Percentiles rank a stretch among this genome's conserved stretches.
Evolutionary conservation across 257 asterid genomes (phyloP).

Genomic region (Solanum habrochaites): DNA sequence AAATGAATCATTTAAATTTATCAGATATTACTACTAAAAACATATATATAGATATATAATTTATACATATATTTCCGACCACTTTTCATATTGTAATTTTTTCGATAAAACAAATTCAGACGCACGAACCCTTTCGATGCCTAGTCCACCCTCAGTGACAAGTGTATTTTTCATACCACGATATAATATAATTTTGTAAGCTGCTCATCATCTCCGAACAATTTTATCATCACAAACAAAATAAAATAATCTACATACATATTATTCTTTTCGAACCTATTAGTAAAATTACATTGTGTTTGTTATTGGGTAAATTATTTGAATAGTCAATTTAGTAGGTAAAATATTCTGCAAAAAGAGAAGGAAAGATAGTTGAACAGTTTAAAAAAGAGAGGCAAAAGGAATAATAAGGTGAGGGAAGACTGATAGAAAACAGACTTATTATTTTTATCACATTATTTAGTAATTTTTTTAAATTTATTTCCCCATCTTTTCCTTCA

Average conservation of each 20-base stretch:
- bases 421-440: slow-evolving; percentile 4
- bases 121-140: not conserved
- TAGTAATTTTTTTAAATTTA: too few relatives aligned
- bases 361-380: slow-evolving; percentile 12
- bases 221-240: too few relatives aligned
- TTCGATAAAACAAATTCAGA: not conserved
- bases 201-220: not conserved
- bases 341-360: not conserved
- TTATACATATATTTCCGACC: not conserved
- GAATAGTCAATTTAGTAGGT: not conserved
- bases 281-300: not conserved
- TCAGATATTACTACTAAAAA: too few relatives aligned
- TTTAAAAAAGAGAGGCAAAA: slow-evolving; percentile 12
- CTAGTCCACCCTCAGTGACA: not conserved
- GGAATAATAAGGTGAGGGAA: slow-evolving; percentile 11
- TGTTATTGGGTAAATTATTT: not conserved
- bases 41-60: too few relatives aligned
- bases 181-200: too few relatives aligned
- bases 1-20: too few relatives aligned
- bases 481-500: not conserved
- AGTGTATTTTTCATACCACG: too few relatives aligned
- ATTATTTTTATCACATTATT: not conserved
- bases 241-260: too few relatives aligned
- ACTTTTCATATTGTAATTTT: not conserved
- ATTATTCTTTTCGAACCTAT: not conserved